These are phyloP conservation scores for Rhizophlyctis rosea DNA, from an alignment of 192 early-diverging fungal genomes.

Conservation along the genomic window DNA sequence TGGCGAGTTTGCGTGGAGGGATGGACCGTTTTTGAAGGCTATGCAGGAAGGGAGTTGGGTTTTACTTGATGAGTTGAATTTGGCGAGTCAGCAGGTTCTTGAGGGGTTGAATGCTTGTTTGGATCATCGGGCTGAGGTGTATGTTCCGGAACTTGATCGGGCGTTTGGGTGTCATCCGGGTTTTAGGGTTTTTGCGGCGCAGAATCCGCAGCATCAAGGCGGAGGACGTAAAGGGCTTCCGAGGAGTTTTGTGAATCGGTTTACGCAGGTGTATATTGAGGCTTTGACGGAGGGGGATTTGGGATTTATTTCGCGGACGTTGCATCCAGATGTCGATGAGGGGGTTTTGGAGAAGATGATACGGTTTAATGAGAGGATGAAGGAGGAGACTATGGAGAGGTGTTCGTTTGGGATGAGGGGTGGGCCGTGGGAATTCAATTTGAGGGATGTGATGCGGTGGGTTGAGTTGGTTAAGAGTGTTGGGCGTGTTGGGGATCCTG, in stretches of 20 bases:
- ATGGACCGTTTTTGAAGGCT: constrained; percentile 94
- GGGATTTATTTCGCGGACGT: constrained; percentile 64
- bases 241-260: constrained; percentile 94
- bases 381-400: constrained; percentile 75
- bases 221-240: constrained; percentile 98
- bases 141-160: constrained; percentile 92
- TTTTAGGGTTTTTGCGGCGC: constrained; percentile 94
- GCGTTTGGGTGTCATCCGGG: constrained; percentile 74
- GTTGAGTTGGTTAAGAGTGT: constrained; percentile 66
- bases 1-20: constrained; percentile 93
- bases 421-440: constrained; percentile 96
- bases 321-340: constrained; percentile 28
- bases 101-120: constrained; percentile 98
- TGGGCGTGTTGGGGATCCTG: constrained; percentile 43
- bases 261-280: constrained; percentile 92
- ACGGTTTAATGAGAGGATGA: constrained; percentile 84
- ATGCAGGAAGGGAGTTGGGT: constrained; percentile 98
- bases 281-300: constrained; percentile 78
- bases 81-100: constrained; percentile 97
- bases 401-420: constrained; percentile 75
- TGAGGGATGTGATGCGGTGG: constrained; percentile 96
- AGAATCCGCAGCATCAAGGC: constrained; percentile 95
- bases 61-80: constrained; percentile 93
- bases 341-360: constrained; percentile 53
- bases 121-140: constrained; percentile 94